phyloP scores from a whole-genome alignment of 2,329 filamentous ascomycete species.

The Colletotrichum sp. region DNA sequence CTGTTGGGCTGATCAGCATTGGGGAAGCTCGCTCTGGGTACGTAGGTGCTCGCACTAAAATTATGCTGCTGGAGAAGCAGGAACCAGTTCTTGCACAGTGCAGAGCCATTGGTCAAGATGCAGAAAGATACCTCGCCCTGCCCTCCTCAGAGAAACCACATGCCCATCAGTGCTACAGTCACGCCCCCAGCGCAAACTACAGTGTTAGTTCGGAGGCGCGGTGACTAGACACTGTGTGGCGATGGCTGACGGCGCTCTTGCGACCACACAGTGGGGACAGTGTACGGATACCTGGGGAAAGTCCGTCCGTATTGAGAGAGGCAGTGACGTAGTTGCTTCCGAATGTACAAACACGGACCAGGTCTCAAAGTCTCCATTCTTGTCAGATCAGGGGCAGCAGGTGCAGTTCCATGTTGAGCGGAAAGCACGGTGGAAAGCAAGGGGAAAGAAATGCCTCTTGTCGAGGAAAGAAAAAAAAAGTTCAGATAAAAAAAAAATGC shows the following conservation, averaged over 20 bases:
- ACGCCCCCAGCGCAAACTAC: neutral
- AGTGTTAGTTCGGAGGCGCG: neutral
- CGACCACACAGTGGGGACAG: constrained; percentile 8
- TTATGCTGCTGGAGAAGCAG: neutral
- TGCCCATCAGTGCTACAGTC: neutral
- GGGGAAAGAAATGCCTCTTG: neutral
- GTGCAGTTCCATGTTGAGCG: neutral
- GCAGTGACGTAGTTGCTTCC: constrained; percentile 6
- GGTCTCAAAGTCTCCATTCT: neutral
- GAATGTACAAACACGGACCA: neutral
- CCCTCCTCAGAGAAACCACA: neutral
- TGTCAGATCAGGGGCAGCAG: neutral
- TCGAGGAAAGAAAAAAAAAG: neutral
- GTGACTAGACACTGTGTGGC: neutral
- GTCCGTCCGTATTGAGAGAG: neutral
- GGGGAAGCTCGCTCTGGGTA: no score
- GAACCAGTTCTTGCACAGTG: constrained; percentile 1
- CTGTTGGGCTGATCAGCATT: constrained; percentile 1
- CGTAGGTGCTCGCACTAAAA: neutral
- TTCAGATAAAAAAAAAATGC: neutral
- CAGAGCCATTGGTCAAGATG: neutral
- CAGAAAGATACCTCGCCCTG: neutral
- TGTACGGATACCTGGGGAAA: constrained; percentile 14
- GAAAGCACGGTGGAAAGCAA: neutral
- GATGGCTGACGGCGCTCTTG: neutral